phyloP scores from a whole-genome alignment of 176 grass and related monocot species.

The Panicum miliaceum region DNA sequence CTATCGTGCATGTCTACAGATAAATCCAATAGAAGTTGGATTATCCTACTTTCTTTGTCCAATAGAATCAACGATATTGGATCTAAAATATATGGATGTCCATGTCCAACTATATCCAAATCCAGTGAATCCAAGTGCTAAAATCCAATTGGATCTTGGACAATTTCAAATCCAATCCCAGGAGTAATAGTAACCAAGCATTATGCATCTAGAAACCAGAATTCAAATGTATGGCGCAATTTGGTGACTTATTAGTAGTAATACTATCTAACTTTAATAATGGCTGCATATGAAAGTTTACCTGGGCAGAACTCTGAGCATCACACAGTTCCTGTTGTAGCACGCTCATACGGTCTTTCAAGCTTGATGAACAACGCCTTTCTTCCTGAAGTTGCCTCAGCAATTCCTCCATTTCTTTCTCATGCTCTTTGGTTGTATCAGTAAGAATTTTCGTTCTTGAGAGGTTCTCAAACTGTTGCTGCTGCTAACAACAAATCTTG shows the following conservation, averaged over 20 bases:
- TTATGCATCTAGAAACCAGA: conserved; percentile 10
- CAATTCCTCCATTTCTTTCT: conserved; percentile 66
- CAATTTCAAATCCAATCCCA: too few species aligned
- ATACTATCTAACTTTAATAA: not conserved
- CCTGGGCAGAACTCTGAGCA: conserved; percentile 65
- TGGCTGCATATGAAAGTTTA: conserved; percentile 39
- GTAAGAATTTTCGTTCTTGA: conserved; percentile 58
- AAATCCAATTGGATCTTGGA: too few species aligned
- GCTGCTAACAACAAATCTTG: conserved; percentile 69
- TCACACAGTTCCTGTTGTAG: conserved; percentile 59
- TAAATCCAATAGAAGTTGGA: too few species aligned
- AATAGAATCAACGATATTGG: too few species aligned
- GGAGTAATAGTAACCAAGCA: conserved; percentile 32
- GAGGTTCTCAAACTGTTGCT: conserved; percentile 72
- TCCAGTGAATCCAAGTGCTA: too few species aligned
- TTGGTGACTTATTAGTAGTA: not conserved
- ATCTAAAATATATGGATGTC: too few species aligned
- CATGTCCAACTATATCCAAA: too few species aligned
- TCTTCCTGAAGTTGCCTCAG: conserved; percentile 70
- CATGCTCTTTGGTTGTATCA: conserved; percentile 59
- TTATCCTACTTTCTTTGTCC: too few species aligned
- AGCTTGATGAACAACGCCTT: conserved; percentile 46
- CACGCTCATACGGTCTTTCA: conserved; percentile 51
- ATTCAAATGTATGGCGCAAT: not conserved
- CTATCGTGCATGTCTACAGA: too few species aligned